Conservation (phyloP, 2,329 filamentous ascomycete species). For the Endoconidiophora polonica region DNA sequence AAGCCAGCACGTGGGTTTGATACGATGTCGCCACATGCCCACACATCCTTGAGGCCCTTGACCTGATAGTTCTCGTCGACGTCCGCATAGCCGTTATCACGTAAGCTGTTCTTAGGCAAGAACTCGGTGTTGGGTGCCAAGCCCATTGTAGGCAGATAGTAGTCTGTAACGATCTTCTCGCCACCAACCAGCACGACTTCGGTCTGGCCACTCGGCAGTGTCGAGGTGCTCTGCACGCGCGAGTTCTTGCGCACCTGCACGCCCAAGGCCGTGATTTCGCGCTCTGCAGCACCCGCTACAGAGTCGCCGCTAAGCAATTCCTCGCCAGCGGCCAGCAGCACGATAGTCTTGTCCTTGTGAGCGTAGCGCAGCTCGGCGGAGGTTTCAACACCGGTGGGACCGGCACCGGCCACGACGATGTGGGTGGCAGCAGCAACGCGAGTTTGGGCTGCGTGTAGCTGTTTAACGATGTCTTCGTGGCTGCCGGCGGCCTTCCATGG, state of each 20-base stretch:
- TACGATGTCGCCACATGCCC: conserved; percentile 38
- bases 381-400: conserved; percentile 38
- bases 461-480: conserved; percentile 27
- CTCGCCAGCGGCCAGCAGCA: conserved; percentile 28
- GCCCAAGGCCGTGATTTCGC: conserved; percentile 35
- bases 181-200: conserved; percentile 31
- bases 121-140: conserved; percentile 38
- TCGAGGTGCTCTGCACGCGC: conserved; percentile 23
- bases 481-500: conserved; percentile 37
- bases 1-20: conserved; percentile 37
- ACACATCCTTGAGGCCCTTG: conserved; percentile 27
- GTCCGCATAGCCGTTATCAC: conserved; percentile 27
- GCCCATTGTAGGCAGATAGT: conserved; percentile 41
- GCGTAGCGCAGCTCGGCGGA: conserved; percentile 37
- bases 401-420: conserved; percentile 40
- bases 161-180: conserved; percentile 32
- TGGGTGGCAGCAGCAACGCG: conserved; percentile 29
- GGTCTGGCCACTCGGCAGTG: conserved; percentile 28
- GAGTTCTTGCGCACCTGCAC: conserved; percentile 30
- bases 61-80: conserved; percentile 36
- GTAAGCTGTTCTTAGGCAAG: conserved; percentile 28
- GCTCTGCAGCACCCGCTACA: conserved; percentile 25
- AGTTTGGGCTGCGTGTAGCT: conserved; percentile 25
- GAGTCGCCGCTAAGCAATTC: conserved; percentile 29
- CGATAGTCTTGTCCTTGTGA: conserved; percentile 32